Conservation (phyloP, 2,329 filamentous ascomycete genomes). For the Pyricularia pennisetigena region DNA sequence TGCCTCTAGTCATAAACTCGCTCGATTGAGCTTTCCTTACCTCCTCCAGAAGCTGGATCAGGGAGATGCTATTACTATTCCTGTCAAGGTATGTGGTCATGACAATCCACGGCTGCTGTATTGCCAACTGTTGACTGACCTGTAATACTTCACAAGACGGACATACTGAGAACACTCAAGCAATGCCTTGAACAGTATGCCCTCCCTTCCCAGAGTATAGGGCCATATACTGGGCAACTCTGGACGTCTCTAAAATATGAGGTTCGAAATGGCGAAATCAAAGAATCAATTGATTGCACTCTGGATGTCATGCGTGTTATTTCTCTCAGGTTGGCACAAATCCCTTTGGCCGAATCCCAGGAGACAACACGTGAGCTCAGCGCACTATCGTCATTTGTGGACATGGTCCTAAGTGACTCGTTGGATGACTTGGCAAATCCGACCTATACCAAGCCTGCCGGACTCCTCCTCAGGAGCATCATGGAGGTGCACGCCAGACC, state of each 20-base stretch:
- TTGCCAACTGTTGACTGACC: not conserved
- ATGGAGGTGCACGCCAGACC: conserved; percentile 35
- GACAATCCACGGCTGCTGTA: not conserved
- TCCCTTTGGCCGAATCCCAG: not conserved
- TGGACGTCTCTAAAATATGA: conserved; percentile 55
- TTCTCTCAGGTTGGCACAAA: conserved; percentile 26
- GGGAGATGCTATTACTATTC: conserved; percentile 45
- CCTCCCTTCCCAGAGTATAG: conserved; percentile 33
- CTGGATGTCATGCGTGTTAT: conserved; percentile 43
- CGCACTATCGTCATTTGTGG: conserved; percentile 31
- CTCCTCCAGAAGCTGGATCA: conserved; percentile 48
- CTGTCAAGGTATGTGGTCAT: conserved; percentile 38
- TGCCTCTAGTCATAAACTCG: conserved; percentile 35
- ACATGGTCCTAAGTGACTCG: conserved; percentile 41
- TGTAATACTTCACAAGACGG: conserved; percentile 26
- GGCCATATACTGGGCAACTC: conserved; percentile 38
- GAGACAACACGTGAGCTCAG: not conserved
- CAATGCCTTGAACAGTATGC: conserved; percentile 41
- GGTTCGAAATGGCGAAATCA: conserved; percentile 49
- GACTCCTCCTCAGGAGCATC: conserved; percentile 40
- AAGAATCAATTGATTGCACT: conserved; percentile 46
- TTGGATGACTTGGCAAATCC: conserved; percentile 41
- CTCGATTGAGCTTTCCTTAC: conserved; percentile 38
- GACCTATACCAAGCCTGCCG: conserved; percentile 41
- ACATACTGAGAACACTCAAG: conserved; percentile 45